Evolutionary conservation across 176 grass and related monocot genomes (phyloP), one percentile per base, ranked within the genome.

Genomic region (Triticum timopheevii): DNA sequence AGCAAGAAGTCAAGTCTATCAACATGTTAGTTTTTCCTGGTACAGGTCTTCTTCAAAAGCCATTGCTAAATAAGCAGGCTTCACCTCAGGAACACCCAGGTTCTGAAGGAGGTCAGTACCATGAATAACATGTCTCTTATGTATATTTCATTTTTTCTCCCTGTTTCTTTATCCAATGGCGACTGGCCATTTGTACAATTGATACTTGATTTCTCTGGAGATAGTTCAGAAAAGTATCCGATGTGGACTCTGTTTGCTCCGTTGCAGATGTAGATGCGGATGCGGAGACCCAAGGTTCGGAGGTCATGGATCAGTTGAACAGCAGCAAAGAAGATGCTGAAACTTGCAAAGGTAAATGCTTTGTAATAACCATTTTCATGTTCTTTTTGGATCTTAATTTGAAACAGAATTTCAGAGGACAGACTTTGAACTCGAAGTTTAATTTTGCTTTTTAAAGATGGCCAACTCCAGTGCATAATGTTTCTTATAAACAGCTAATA

Each of bases 1-100:
- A 91, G 88, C 62, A 94, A 86, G 97, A 96, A 78, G 54, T 96
- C 77, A 90, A 83, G 84, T 96, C 90, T 45, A 75, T 91, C 78
- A 99, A 84, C 83, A 93, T 99, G 81, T 78, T 99, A 83, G 94
- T 96, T 78, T 99, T 96, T 88, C 94, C 97, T 87, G 87, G 87
- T 69, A 96, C 94, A 50, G 90, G 97, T 93, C 94, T 96, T 87
- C 91, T 99, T 81, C 90, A 94, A 73, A 99, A 99, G 83, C 63
- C 90, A 74, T 73, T 99, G 90, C 70, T 89, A 59, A 92, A 90
- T 68, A 86, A 83, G 20, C 54, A 54, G 50, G 50, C 73, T 85
- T 87, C 85, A 83, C 42, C 86, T 82, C 56, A 80, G 23, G 66
- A 80, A 50, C 56, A 86, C 28, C 34, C 28, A 77, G 54, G 36